These are phyloP conservation scores for Lentinula boryana DNA, from an alignment of 768 basidiomycete species.

Conservation along the genomic window DNA sequence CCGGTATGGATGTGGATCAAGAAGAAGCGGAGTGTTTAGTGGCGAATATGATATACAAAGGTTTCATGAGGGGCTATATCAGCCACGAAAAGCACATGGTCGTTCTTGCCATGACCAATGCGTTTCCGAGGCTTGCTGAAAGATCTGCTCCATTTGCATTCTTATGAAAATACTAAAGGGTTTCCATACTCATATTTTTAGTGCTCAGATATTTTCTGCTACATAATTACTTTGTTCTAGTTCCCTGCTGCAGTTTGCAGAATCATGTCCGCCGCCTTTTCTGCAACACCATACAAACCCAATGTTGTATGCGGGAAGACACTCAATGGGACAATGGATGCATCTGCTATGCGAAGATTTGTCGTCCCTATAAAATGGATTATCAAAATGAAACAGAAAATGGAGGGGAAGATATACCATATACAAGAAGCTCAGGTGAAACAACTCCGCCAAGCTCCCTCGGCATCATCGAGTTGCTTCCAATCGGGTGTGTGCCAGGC, in stretches of 20 bases:
- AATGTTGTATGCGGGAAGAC: conserved; percentile 18
- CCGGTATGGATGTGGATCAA: conserved; percentile 59
- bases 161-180: not conserved
- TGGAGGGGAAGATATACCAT: not conserved
- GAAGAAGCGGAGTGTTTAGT: conserved; percentile 93
- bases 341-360: conserved; percentile 22
- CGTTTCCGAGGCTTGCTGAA: conserved; percentile 75
- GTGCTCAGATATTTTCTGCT: not conserved
- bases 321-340: conserved; percentile 21
- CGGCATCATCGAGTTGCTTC: conserved; percentile 15
- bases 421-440: conserved; percentile 10
- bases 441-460: conserved; percentile 12
- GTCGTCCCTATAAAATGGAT: conserved; percentile 7
- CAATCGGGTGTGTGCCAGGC: conserved; percentile 11
- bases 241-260: conserved; percentile 5
- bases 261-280: conserved; percentile 20
- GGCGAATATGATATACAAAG: conserved; percentile 93
- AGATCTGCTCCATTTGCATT: conserved; percentile 47
- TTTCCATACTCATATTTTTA: not conserved
- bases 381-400: not conserved
- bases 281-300: conserved; percentile 20
- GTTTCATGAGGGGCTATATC: conserved; percentile 91
- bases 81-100: conserved; percentile 95
- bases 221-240: not conserved
- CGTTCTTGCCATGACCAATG: conserved; percentile 72